Evolutionary conservation across 179 eudicot species (phyloP), one percentile per base, ranked within the genome.

Genomic region (Silene coronaria): DNA sequence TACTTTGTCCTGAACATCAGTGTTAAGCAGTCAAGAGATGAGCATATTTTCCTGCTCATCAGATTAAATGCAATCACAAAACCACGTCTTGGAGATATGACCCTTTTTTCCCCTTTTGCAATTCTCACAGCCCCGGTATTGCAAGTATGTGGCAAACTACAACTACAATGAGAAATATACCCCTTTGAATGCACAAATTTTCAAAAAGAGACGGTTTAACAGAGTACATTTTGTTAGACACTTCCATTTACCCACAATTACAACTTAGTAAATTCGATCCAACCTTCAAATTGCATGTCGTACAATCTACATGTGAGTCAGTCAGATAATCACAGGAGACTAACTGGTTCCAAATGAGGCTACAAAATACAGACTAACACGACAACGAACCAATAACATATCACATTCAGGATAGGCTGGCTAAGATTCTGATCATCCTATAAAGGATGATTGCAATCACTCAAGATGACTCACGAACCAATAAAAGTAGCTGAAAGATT

Each of bases 131-230:
- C 21, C 10, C 32, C 72, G 11, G 51, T 13, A 67, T 36, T n/a
- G 22, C 71, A 67, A 67, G 48, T 36, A 34, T 34, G 6, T 32
- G 70, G 70, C 46, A n/a, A 67, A 34, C 71, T 9, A 36, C 42
- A 36, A 6, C n/a, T n/a, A n/a, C 48, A 36, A 36, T 36, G 27
- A 67, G 26, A 36, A 10, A 46, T 51, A 16, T 45, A 36, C 27
- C 51, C 8, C 21, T n/a, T n/a, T n/a, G n/a, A 36, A 65, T 9
- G 69, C 14, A 61, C 16, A 24, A 22, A 22, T 60, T 21, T 10
- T 58, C 16, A 61, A 61, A 61, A 61, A 61, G 16, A 24, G 27
- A 9, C 66, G 5, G 66, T 11, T 14, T 4, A 14, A 23, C 17
- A 61, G 2, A 23, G 2, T 12, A 51, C 19, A 51, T 51, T 51